A percentile compares a stretch with the other conserved stretches of the same genome.
These are phyloP conservation scores for Talaromyces sp. DNA, from an alignment of 2,329 filamentous ascomycete species.

Conservation along the genomic window DNA sequence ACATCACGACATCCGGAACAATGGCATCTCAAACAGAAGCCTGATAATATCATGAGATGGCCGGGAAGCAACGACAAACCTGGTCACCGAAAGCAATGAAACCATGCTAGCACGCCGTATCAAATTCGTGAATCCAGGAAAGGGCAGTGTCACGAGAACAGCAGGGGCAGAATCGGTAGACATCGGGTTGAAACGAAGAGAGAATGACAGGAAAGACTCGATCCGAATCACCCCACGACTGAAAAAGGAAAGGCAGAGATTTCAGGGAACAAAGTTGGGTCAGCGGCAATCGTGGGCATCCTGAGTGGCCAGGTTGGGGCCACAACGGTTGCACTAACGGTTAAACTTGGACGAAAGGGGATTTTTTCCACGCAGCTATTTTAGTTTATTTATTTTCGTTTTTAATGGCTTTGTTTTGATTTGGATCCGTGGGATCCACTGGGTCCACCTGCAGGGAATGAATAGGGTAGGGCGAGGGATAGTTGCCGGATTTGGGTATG, in stretches of 20 bases:
- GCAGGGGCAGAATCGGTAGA: conserved; percentile 14
- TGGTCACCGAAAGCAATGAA: conserved; percentile 1
- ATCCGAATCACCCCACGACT: conserved; percentile 28
- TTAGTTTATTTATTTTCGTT: no score
- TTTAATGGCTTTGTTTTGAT: no score
- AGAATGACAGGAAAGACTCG: conserved; percentile 13
- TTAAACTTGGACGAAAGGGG: no score
- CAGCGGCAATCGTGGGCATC: conserved; percentile 13
- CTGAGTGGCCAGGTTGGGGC: conserved; percentile 12
- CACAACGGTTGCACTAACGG: conserved; percentile 4
- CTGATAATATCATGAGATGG: background rate
- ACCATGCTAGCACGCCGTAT: no score
- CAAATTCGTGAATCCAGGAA: conserved; percentile 8
- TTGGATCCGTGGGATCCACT: no score
- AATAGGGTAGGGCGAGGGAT: no score
- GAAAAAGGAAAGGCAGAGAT: conserved; percentile 6
- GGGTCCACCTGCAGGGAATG: no score
- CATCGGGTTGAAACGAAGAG: conserved; percentile 9
- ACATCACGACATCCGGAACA: background rate
- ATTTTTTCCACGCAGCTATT: no score
- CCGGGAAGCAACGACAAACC: background rate
- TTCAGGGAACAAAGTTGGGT: conserved; percentile 4
- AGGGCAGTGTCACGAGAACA: conserved; percentile 17
- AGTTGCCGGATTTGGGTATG: no score
- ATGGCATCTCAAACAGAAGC: background rate